Evolutionary conservation across 1,284 basidiomycete genomes (phyloP), one percentile per base, ranked within the genome.

Genomic region (Puccinia coronata): DNA sequence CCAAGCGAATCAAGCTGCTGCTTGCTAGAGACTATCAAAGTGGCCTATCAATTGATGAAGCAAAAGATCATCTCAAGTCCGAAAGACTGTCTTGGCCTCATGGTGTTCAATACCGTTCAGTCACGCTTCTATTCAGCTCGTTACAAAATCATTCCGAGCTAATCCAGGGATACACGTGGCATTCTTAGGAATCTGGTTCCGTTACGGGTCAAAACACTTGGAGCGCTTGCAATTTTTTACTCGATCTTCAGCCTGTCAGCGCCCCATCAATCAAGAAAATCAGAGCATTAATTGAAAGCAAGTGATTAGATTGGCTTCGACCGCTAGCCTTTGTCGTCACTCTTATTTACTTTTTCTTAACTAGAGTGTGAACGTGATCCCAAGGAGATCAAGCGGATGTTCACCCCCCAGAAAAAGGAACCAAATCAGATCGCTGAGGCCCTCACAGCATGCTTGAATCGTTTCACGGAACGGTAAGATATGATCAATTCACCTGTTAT

Each of bases 31-130:
- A 76, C 43, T 1, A 47, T 76, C 28, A 57, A 76, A 36, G 57
- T 59, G 2, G 59, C 55, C 36, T 76, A 61, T 41, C 55, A 76
- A 61, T 41, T 76, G 59, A 76, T 76, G 55, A 76, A n/a, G 43
- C 8, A 61, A 36, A 76, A 63, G 59, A 76, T 76, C 57, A 76
- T 76, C 14, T 76, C 73, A 14, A 76, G 47, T 47, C 55, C 73
- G 34, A 76, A 76, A 61, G 73, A 76, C 36, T 34, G 73, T 20
- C 36, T 76, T 41, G 73, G 57, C 14, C 41, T 76, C n/a, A 76
- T 76, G 73, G 39, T 76, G n/a, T 76, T 61, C 59, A 76, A 76
- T 61, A 47, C 57, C 18, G 73, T 76, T 61, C n/a, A 25, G 55
- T 76, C 73, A 61, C 57, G 31, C 55, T 49, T n/a, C 18, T 2